A percentile compares a stretch with the other conserved stretches of the same genome.
Evolutionary conservation across 2,329 filamentous ascomycete species (phyloP).

Genomic region (Clarireedia sp.): DNA sequence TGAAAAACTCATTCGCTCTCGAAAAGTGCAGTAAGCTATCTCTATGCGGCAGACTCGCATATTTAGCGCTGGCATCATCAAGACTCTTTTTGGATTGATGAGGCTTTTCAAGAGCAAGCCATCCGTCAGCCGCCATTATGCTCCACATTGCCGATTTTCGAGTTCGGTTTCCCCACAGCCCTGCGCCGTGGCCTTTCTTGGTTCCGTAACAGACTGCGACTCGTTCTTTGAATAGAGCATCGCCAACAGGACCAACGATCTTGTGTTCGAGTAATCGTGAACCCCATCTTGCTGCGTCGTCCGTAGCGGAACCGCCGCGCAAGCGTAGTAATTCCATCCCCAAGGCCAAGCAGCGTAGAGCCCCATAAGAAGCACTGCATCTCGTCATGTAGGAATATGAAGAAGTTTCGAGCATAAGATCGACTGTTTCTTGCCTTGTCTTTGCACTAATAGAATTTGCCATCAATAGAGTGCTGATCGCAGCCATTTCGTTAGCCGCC

Average conservation of each 20-base stretch:
- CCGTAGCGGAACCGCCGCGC: slow-evolving; percentile 69
- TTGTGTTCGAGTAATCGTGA: slow-evolving; percentile 71
- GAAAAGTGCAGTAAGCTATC: slow-evolving; percentile 45
- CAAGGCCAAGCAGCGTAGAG: slow-evolving; percentile 68
- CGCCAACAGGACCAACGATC: slow-evolving; percentile 65
- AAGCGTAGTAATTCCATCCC: slow-evolving; percentile 76
- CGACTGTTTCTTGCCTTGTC: slow-evolving; percentile 69
- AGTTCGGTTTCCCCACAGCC: slow-evolving; percentile 61
- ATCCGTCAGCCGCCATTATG: slow-evolving; percentile 72
- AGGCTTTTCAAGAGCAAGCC: slow-evolving; percentile 69
- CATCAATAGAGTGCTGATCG: slow-evolving; percentile 72
- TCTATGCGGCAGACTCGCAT: slow-evolving; percentile 41
- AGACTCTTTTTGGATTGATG: slow-evolving; percentile 73
- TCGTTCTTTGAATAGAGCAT: slow-evolving; percentile 78
- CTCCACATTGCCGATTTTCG: slow-evolving; percentile 90
- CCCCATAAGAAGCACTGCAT: slow-evolving; percentile 71
- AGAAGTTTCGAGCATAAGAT: slow-evolving; percentile 81
- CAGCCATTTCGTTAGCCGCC: slow-evolving; percentile 90
- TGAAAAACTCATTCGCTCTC: slow-evolving; percentile 44
- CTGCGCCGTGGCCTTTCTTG: slow-evolving; percentile 58
- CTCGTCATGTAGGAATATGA: slow-evolving; percentile 88
- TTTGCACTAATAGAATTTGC: slow-evolving; percentile 66
- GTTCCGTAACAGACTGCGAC: slow-evolving; percentile 77
- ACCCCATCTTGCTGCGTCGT: slow-evolving; percentile 83
- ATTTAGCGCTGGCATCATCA: slow-evolving; percentile 55